phyloP scores from a whole-genome alignment of 2,329 filamentous ascomycete species.

The Talaromyces funiculosus region DNA sequence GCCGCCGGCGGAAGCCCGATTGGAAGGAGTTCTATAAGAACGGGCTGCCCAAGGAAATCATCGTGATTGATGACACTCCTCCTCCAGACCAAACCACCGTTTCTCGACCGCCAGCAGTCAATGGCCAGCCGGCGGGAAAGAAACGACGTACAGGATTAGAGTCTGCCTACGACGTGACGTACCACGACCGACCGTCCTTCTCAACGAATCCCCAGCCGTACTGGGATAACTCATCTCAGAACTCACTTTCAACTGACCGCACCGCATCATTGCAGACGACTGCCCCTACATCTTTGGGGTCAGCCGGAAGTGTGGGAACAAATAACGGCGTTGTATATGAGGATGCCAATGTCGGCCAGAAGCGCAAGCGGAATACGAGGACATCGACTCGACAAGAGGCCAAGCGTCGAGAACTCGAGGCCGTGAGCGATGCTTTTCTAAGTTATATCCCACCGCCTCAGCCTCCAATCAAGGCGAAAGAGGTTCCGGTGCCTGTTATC shows the following conservation, averaged over 20 bases:
- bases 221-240: slow-evolving; percentile 59
- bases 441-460: slow-evolving; percentile 82
- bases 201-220: slow-evolving; percentile 70
- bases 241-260: slow-evolving; percentile 74
- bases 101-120: slow-evolving; percentile 20
- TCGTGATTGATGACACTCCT: slow-evolving; percentile 69
- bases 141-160: slow-evolving; percentile 64
- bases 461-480: slow-evolving; percentile 83
- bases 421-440: slow-evolving; percentile 63
- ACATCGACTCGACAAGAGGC: slow-evolving; percentile 78
- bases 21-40: slow-evolving; percentile 80
- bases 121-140: slow-evolving; percentile 53
- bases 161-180: slow-evolving; percentile 61
- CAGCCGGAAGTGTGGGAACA: slow-evolving; percentile 48
- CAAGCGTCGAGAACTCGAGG: slow-evolving; percentile 69
- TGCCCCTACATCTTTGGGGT: slow-evolving; percentile 79
- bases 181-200: slow-evolving; percentile 65
- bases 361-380: slow-evolving; percentile 76
- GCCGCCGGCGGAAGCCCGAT: slow-evolving; percentile 57
- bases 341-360: slow-evolving; percentile 69
- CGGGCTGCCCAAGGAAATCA: slow-evolving; percentile 76
- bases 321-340: slow-evolving; percentile 59
- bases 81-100: slow-evolving; percentile 33
- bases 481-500: slow-evolving; percentile 60
- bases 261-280: slow-evolving; percentile 82